These are phyloP conservation scores for Trypanosoma vivax DNA, from an alignment of 208 protist species.

Conservation along the genomic window DNA sequence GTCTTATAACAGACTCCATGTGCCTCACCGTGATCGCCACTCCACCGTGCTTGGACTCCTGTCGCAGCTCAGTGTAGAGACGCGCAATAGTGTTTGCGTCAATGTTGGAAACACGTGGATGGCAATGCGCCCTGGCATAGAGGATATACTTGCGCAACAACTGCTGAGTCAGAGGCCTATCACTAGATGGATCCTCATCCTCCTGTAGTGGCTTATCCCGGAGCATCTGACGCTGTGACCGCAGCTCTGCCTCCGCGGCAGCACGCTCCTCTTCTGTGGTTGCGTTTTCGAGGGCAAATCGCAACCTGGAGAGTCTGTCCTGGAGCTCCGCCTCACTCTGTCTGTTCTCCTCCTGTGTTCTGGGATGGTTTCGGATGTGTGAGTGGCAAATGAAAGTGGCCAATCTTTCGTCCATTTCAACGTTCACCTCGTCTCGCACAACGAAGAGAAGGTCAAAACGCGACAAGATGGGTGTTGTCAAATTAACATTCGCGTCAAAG, in stretches of 20 bases:
- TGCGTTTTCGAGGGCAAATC: constrained; percentile 59
- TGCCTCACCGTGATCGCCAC: constrained; percentile 97
- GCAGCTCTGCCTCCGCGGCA: constrained; percentile 44
- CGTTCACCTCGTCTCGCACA: constrained; percentile 95
- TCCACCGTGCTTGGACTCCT: constrained; percentile 91
- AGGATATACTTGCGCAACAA: constrained; percentile 98
- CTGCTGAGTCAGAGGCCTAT: constrained; percentile 89
- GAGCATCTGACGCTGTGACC: constrained; percentile 27
- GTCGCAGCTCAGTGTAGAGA: constrained; percentile 96
- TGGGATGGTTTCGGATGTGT: constrained; percentile 91
- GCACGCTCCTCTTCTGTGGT: constrained; percentile 58
- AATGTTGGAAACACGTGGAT: constrained; percentile 89
- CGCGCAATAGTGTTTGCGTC: constrained; percentile 91
- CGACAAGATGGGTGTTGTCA: constrained; percentile 99
- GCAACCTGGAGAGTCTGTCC: constrained; percentile 52
- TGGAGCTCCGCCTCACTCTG: constrained; percentile 41
- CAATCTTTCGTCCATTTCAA: constrained; percentile 92
- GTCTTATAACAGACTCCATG: constrained; percentile 98
- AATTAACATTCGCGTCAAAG: constrained; percentile 97
- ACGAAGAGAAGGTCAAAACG: constrained; percentile 95
- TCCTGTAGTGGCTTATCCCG: constrained; percentile 24
- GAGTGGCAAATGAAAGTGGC: constrained; percentile 95
- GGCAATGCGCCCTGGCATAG: constrained; percentile 92
- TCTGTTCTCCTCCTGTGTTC: constrained; percentile 59
- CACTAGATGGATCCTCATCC: constrained; percentile 79